Evolutionary conservation across 1,284 basidiomycete genomes (phyloP), one percentile per base, ranked within the genome.

Genomic region (Moesziomyces antarcticus): DNA sequence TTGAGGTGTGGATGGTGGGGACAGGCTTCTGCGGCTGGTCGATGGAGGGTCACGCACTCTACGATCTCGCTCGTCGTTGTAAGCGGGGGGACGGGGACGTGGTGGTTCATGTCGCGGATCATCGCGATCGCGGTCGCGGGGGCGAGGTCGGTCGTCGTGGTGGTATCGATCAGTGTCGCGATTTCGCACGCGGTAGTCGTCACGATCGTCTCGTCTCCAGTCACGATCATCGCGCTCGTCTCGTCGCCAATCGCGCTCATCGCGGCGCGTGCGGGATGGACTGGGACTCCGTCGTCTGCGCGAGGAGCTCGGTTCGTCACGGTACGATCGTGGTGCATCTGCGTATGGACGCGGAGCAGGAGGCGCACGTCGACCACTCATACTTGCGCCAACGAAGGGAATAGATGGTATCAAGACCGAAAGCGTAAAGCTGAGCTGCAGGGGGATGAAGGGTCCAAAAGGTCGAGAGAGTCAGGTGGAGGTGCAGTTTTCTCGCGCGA

Each of bases 301-400:
- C 7, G 49, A 50, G 7, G 63, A 66, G 16, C 44, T 16, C 2
- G 30, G 5, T 5, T 58, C 66, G 40, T 62, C 59, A 3, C 37
- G 37, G 37, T 40, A 40, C 30, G 30, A 33, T 5, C 30, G 30
- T 11, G 37, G 18, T 18, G 16, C 37, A 8, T 40, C 37, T 18
- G 18, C 7, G 22, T 68, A 58, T 8, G 56, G 59, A 20, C 66
- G 47, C 20, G 59, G 65, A 6, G 65, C 59, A 3, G 50, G 58
- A 3, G 66, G 66, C 24, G 66, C 37, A 13, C 59, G 41, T 25
- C 66, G 43, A 20, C 55, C 66, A 21, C 66, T 68, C 66, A 68
- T 68, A 5, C 16, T 27, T n/a, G 33, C 33, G 20, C 4, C 9
- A 25, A 42, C 4, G 42, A 16, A 8, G 14, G 22, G 1, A 33